Evolutionary conservation across 805 yeast species (phyloP), one percentile per base, ranked within the genome.

Genomic region (Metschnikowia kofuensis): DNA sequence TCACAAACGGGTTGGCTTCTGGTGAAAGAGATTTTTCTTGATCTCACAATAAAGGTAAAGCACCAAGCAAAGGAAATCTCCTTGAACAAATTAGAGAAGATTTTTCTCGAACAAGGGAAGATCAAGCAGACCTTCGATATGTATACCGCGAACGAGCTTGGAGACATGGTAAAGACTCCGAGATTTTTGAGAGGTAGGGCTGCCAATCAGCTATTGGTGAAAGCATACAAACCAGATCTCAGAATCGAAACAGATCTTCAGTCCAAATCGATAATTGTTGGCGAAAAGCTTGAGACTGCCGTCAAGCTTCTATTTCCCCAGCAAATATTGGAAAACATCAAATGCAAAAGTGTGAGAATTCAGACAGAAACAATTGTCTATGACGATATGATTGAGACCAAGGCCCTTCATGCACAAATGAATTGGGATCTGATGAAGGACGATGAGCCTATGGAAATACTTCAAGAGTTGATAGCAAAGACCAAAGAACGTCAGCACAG

Each of bases 371-470:
- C 63, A 1, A 59, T 53, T 26, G 47, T 64, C 6, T 47, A 48
- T 13, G 42, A 54, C 32, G 49, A 50, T 11, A 53, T 40, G 36
- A 41, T 40, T 1, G 63, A 57, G 9, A 47, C 53, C 2, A 60
- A 56, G 15, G 56, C 52, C 28, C 21, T 57, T 9, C 50, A 53
- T 7, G 57, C 64, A 2, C 66, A 57, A 40, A 58, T 58, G 4
- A 63, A 62, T 45, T 73, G 76, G 76, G 64, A 67, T 21, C 53
- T 44, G 7, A 49, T 66, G 38, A 73, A 73, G 49, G 78, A 73
- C 50, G 78, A 73, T 42, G 74, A 69, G 49, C 63, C 71, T 1
- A 52, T 72, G 37, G 58, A 59, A 27, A 41, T 72, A 30, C 45
- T 53, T 5, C 50, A 50, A 1, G 45, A 60, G 5, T 52, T 54